Base-by-base conservation (phyloP, 1,284 basidiomycete species). In the Ceratobasidium sp. region DNA sequence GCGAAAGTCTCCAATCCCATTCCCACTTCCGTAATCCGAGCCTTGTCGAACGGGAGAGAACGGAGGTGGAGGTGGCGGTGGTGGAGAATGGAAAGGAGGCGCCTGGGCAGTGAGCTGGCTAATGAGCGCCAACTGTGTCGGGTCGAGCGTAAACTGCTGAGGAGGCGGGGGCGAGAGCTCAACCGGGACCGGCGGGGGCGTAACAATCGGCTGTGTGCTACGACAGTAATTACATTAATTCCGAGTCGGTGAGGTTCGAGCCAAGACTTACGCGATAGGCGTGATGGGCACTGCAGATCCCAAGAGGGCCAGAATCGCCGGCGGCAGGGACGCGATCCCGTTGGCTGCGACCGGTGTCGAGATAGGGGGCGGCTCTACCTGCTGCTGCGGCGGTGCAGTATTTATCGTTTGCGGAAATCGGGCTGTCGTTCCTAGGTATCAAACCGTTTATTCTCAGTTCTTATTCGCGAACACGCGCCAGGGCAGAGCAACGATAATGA, bases 71-170 rank as follows among this genome's bases (percentile, higher is more conserved):
- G 44, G 21, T n/a, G 55, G 35, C 26, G 59, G 38, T 46, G 50
- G 14, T n/a, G 23, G 59, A 63, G 69, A 59, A 43, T 54, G 81
- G 61, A 82, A 78, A 73, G 84, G 84, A 44, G 88, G 86, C 77
- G 87, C 85, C 11, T 59, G 57, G 77, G 88, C 88, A 72, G 90
- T 84, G 79, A 93, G 84, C 78, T 91, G 91, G 78, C 91, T 90
- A 77, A 94, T 83, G 77, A 92, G 83, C 66, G 88, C 87, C 71
- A 92, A 82, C 79, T 91, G 89, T 74, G 85, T 82, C 52, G 85
- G 81, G 76, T 87, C 87, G 75, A 89, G 78, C 14, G 54, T 52
- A 30, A 52, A 61, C 14, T 35, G 66, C 26, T 50, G 47, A 38
- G 61, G 61, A 13, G 55, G 47, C 28, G 50, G 64, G 5, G 50